Evolutionary conservation across 176 grass and related monocot genomes (phyloP), one percentile per base, ranked within the genome.

Genomic region (Ensete ventricosum): DNA sequence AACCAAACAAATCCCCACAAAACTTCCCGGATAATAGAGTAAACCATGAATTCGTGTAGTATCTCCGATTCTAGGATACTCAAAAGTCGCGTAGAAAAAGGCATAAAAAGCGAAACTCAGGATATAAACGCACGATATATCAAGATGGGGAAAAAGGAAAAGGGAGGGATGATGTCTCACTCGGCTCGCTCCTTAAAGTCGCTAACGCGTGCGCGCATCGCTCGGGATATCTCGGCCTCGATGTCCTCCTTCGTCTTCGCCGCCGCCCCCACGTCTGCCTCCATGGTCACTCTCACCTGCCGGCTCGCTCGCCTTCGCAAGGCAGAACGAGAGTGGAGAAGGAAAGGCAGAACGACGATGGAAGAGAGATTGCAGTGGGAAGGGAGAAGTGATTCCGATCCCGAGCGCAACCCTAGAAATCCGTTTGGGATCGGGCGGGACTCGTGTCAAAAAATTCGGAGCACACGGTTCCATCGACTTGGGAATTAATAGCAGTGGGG

Each of bases 141-240:
- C 0, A 29, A 54, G 21, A 70, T 26, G 16, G 17, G 63, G 54
- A 6, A 72, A 34, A 34, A 9, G 60, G 52, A 26, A 29, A 1
- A 11, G 69, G 78, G 10, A 62, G 51, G 22, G 1, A 67, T 12
- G 60, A 62, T 17, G 16, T 7, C 81, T 87, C 74, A 94, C 94
- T 88, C 90, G 22, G 94, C 94, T 83, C 90, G 82, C 82, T 88
- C 77, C 82, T 85, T 93, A 82, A 98, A 98, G 71, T 91, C 86
- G 9, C 72, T 72, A 50, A 88, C 75, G 73, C 86, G 90, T 55
- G 84, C 86, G 53, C 78, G 78, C 57, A 98, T 81, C 67, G 88
- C 82, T 75, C 75, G 81, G 79, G 82, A 81, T 69, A 98, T 85
- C 86, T 91, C 86, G 54, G 9, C 84, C 82, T 94, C 94, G 80